Base-by-base conservation (phyloP, 345 rosid species). In the Chamaenerion angustifolium region DNA sequence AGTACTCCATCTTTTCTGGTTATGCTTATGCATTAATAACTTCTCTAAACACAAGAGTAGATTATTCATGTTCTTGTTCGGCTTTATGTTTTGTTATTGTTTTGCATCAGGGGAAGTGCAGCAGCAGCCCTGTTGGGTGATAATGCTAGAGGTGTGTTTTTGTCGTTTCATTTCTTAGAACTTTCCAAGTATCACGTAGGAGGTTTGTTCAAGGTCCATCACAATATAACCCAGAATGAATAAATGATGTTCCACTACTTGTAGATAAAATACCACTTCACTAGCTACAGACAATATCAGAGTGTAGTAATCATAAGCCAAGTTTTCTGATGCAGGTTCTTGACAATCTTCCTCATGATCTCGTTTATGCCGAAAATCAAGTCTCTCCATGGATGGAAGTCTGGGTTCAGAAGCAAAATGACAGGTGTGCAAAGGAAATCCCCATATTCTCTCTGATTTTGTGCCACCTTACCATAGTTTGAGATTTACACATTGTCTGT, bases 271-370 rank as follows among this genome's bases (percentile, higher is more conserved):
- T 31, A 31, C 8, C 37, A 31, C 8, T 31, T 31, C 37, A 31
- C 37, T 31, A 31, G 37, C 37, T 31, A 31, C 37, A 31, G 3
- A 31, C 37, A 31, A 8, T 31, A 31, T 31, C 8, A 31, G 8
- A 31, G 5, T 31, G 37, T 31, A 31, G 37, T 31, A 31, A 31
- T 31, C 37, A 8, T 31, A 31, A 31, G 5, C 37, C 37, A 31
- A 31, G 50, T 56, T 31, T 52, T 6, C n/a, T 58, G 48, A 67
- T 76, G 57, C 71, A 90, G 98, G 96, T 92, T 46, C 81, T 92
- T 65, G 98, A 92, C 84, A 92, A 92, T 74, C 98, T 92, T 70
- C 89, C 93, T 8, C 96, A 92, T 51, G 98, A 92, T 66, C 89
- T 87, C 56, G 55, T 82, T 50, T 82, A 80, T 67, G 81, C 98